These are phyloP conservation scores for Debaryomyces castellii DNA, from an alignment of 805 yeast species.

Conservation along the genomic window DNA sequence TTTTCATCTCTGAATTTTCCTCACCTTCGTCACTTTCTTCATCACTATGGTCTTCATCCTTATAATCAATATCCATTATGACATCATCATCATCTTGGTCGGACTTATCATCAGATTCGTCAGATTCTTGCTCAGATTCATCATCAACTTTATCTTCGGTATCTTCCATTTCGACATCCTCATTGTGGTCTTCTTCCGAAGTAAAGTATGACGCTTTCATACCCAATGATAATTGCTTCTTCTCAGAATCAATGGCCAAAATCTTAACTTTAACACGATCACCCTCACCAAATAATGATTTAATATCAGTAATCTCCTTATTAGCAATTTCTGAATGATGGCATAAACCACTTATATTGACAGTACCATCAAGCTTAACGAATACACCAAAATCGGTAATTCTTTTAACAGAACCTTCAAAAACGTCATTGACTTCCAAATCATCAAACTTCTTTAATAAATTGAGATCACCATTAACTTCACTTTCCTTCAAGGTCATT, in stretches of 20 bases:
- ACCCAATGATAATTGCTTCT: slow-evolving; percentile 81
- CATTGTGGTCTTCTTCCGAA: slow-evolving; percentile 25
- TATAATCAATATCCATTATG: slow-evolving; percentile 35
- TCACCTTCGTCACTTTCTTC: slow-evolving; percentile 27
- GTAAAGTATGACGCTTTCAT: slow-evolving; percentile 91
- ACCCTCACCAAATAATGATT: slow-evolving; percentile 77
- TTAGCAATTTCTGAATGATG: slow-evolving; percentile 85
- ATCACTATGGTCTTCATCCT: slow-evolving; percentile 22
- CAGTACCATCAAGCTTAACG: slow-evolving; percentile 73
- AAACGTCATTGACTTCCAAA: slow-evolving; percentile 64
- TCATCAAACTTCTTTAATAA: slow-evolving; percentile 63
- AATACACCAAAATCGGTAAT: slow-evolving; percentile 91
- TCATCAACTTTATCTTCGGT: slow-evolving; percentile 18
- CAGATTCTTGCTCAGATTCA: slow-evolving; percentile 23
- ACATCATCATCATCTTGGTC: slow-evolving; percentile 26
- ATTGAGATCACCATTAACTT: slow-evolving; percentile 67
- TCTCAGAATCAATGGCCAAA: slow-evolving; percentile 57
- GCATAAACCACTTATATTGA: slow-evolving; percentile 79
- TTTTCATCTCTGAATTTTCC: slow-evolving; percentile 17
- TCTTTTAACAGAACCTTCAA: slow-evolving; percentile 74
- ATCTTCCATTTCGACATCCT: slow-evolving; percentile 14
- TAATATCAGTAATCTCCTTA: slow-evolving; percentile 55
- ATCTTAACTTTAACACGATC: slow-evolving; percentile 88
- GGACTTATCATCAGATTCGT: slow-evolving; percentile 21
- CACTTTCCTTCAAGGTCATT: slow-evolving; percentile 78